phyloP scores from a whole-genome alignment of 257 asterid genomes.

The Fraxinus quadrangulata region DNA sequence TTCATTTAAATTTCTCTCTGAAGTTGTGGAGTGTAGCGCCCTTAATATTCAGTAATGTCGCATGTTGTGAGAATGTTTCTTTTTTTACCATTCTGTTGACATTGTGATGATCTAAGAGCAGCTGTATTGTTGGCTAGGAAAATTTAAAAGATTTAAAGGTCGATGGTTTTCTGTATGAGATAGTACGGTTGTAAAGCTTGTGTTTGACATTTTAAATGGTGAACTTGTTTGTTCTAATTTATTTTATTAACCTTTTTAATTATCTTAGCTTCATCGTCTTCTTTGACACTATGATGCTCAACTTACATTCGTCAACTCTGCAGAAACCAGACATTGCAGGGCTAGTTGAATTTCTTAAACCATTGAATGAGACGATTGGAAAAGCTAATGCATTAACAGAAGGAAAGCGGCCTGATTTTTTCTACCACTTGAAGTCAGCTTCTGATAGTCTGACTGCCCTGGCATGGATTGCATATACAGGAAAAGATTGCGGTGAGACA shows the following conservation, averaged over 20 bases:
- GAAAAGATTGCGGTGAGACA: conserved; percentile 83
- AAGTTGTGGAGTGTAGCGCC: background rate
- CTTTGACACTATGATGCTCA: conserved; percentile 22
- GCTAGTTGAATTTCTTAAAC: conserved; percentile 77
- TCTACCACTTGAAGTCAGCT: conserved; percentile 87
- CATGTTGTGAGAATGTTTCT: background rate
- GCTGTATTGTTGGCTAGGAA: background rate
- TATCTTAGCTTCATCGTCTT: background rate
- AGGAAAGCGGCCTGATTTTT: conserved; percentile 77
- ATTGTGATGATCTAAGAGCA: background rate
- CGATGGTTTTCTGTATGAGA: conserved; percentile 3
- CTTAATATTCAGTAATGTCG: background rate
- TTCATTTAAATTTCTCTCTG: background rate
- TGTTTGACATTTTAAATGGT: background rate
- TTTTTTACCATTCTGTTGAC: background rate
- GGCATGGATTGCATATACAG: conserved; percentile 94
- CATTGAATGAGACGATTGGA: conserved; percentile 70
- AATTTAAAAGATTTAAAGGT: background rate
- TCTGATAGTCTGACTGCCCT: conserved; percentile 84
- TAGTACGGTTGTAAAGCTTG: conserved; percentile 4
- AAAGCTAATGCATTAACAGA: conserved; percentile 75
- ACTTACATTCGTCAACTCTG: conserved; percentile 24
- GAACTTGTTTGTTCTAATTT: background rate
- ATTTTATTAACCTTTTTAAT: conserved; percentile 8
- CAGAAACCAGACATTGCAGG: conserved; percentile 89